Evolutionary conservation across 2,329 filamentous ascomycete species (phyloP).

Genomic region (Scedosporium dehoogii): DNA sequence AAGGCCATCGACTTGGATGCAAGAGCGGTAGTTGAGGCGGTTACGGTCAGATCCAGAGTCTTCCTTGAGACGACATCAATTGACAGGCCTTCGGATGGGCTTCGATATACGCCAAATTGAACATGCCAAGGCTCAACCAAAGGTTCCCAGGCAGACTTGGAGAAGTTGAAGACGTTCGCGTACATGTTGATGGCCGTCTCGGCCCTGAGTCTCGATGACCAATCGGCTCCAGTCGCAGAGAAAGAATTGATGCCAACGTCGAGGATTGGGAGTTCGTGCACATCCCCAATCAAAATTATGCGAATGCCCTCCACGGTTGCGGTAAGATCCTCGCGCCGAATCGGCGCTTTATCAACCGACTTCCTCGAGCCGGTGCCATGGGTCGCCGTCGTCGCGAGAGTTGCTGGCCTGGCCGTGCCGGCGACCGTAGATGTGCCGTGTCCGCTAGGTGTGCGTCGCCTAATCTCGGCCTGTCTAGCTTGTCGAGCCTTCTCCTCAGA

Average conservation of each 20-base stretch:
- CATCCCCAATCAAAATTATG: conserved; percentile 86
- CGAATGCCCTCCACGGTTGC: conserved; percentile 80
- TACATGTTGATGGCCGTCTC: conserved; percentile 90
- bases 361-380: conserved; percentile 17
- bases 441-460: conserved; percentile 47
- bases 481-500: conserved; percentile 49
- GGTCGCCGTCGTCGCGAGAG: conserved; percentile 6
- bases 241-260: conserved; percentile 92
- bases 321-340: conserved; percentile 64
- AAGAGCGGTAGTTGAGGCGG: conserved; percentile 85
- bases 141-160: conserved; percentile 97
- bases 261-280: conserved; percentile 89
- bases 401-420: conserved; percentile 19
- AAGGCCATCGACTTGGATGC: conserved; percentile 91
- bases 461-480: conserved; percentile 37
- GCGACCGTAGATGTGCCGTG: conserved; percentile 43
- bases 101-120: conserved; percentile 75
- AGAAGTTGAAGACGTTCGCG: conserved; percentile 97
- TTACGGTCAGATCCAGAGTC: conserved; percentile 83
- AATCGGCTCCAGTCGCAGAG: conserved; percentile 74
- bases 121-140: conserved; percentile 93
- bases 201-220: conserved; percentile 78
- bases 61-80: conserved; percentile 84
- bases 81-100: conserved; percentile 53
- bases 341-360: conserved; percentile 11